A percentile compares a stretch with the other conserved stretches of the same genome.
phyloP scores from a whole-genome alignment of 306 rosid species.

The Betula pendula region DNA sequence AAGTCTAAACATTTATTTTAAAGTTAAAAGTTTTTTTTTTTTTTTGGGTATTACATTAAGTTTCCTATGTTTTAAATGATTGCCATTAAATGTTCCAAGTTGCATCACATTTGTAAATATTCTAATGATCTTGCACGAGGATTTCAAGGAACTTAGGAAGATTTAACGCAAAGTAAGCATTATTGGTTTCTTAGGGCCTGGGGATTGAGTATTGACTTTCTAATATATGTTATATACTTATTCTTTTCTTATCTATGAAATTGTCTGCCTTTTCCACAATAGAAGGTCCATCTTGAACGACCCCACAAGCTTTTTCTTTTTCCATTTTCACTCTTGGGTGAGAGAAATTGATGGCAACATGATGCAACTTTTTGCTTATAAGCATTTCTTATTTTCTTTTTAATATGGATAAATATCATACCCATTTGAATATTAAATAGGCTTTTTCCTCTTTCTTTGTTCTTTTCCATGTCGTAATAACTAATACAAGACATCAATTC shows the following conservation, averaged over 20 bases:
- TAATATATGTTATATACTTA: too few species aligned
- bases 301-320: too few species aligned
- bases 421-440: neutral
- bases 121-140: neutral
- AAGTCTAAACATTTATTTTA: too few species aligned
- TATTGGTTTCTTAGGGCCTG: neutral
- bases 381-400: neutral
- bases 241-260: neutral
- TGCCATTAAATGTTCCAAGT: constrained; percentile 17
- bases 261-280: constrained; percentile 3
- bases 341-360: constrained; percentile 6
- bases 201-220: constrained; percentile 20
- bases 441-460: neutral
- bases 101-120: constrained; percentile 8
- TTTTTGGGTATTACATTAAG: too few species aligned
- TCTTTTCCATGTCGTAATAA: neutral
- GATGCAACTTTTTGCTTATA: neutral
- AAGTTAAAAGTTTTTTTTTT: too few species aligned
- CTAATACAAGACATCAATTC: too few species aligned
- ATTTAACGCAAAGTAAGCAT: constrained; percentile 6
- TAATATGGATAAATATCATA: neutral
- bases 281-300: too few species aligned
- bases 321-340: neutral
- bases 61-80: neutral
- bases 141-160: neutral